Evolutionary conservation across 1,139 yeast genomes (phyloP), one percentile per base, ranked within the genome.

Genomic region (Candida sojae): DNA sequence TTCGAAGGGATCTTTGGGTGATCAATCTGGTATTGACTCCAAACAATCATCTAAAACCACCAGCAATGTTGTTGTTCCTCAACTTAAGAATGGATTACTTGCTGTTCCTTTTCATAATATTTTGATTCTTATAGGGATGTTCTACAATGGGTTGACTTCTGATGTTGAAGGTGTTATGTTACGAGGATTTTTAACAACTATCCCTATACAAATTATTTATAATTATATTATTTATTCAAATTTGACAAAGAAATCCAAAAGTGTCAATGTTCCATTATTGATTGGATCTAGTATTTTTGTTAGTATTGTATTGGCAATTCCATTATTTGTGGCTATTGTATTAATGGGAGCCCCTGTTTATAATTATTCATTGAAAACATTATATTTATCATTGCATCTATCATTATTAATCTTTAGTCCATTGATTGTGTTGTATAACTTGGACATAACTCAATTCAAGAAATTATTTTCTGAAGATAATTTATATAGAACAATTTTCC

Each of bases 271-370:
- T 10, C 58, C 71, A 3, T 59, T 79, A 37, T 57, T 75, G 28
- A 51, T 77, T 0, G 58, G 57, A 0, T 62, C 77, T 17, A 64
- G 81, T 3, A 52, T 76, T 1, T 59, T 80, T 1, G 53, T 80
- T 5, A 61, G 85, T 6, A 48, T 74, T 10, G 51, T 79, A 11
- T 68, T 83, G 42, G 69, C 88, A 1, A 50, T 80, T 1, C 84
- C 86, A 3, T 63, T 86, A 1, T 80, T 79, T 57, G 57, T 74
- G 1, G 61, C 79, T 1, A 63, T 86, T 45, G 70, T 91, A 3
- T 60, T 91, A n/a, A 82, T 89, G 60, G 99, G 99, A 6, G 96
- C 97, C 0, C 97, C 98, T 23, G 72, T 88, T 39, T 71, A 83
- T 2, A 71, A 80, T 1, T 74, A 77, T 43, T 58, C 80, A 25